Conservation (phyloP, 2,329 filamentous ascomycete species). For the Penicillium italicum region DNA sequence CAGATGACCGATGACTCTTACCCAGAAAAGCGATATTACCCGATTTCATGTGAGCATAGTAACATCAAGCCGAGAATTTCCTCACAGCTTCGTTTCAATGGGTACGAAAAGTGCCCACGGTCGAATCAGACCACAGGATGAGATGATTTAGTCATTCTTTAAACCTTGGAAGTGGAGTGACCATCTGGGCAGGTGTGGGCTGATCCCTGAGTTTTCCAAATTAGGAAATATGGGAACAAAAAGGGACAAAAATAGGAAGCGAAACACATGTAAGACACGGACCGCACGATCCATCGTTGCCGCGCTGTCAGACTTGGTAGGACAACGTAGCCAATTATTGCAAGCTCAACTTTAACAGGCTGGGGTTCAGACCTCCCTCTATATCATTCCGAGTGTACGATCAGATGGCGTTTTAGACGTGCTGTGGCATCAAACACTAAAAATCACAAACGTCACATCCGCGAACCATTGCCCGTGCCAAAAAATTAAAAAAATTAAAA, state of each 20-base stretch:
- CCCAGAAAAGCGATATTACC: conserved; percentile 8
- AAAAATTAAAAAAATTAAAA: not conserved
- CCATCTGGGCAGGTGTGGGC: conserved; percentile 13
- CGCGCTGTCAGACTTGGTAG: not conserved
- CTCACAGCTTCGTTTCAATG: not conserved
- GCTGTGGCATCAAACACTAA: not conserved
- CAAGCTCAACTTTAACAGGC: not conserved
- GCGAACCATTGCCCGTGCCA: not conserved
- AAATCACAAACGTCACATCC: not conserved
- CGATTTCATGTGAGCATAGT: conserved; percentile 4
- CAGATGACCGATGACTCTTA: conserved; percentile 4
- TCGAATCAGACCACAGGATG: conserved; percentile 17
- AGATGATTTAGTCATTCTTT: not conserved
- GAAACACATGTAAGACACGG: not conserved
- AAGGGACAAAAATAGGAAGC: not conserved
- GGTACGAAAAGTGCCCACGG: not conserved
- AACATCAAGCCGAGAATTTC: not conserved
- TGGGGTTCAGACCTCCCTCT: not conserved
- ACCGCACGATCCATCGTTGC: not conserved
- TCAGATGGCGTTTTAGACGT: conserved; percentile 5
- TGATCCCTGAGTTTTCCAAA: conserved; percentile 21
- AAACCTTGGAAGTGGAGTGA: conserved; percentile 4
- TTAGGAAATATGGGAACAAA: not conserved
- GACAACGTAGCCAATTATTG: not conserved
- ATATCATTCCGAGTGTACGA: not conserved